Base-by-base conservation (phyloP, 2,329 filamentous ascomycete species). In the Camillea tinctor region DNA sequence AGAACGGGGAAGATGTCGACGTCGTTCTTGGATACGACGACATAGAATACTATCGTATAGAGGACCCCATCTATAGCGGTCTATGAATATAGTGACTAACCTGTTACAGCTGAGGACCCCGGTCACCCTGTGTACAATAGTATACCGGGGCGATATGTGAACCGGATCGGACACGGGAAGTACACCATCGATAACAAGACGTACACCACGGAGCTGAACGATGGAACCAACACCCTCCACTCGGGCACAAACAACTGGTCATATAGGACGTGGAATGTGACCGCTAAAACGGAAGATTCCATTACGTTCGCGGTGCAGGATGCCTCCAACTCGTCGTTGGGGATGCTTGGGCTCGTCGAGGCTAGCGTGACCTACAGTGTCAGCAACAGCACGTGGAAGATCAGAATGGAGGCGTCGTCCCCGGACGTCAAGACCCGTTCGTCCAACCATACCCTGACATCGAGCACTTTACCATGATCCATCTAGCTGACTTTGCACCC, bases 231-330 rank as follows among this genome's bases (percentile, higher is more conserved):
- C 69, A 86, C 83, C 9, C 77, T 88, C 8, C 84, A 87, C 70
- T 83, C 83, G 66, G 83, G 83, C 26, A 80, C 79, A 20, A 81
- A 86, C 73, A 85, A 85, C 64, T 87, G 86, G 82, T 86, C 87
- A 50, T 87, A 80, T 72, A 80, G 84, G 50, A 82, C 84, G 66
- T 90, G 85, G 80, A 86, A 87, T 26, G 82, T 89, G 20, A 80
- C 82, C 3, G 77, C 78, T 1, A 74, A 82, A 61, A 83, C 81
- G 9, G 69, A 77, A 20, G 77, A 81, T 65, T 86, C 84, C 22
- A 87, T 90, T 68, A 89, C 86, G 50, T 90, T 89, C 73, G 80
- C 81, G n/a, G 81, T 89, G 64, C 78, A 82, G 62, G 87, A 90
- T 69, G 75, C 80, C n/a, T 81, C 75, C 52, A 76, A 84, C 71